Evolutionary conservation across 495 filamentous ascomycete genomes (phyloP), one percentile per base, ranked within the genome.

Genomic region (Aspergillus heteromorphus): DNA sequence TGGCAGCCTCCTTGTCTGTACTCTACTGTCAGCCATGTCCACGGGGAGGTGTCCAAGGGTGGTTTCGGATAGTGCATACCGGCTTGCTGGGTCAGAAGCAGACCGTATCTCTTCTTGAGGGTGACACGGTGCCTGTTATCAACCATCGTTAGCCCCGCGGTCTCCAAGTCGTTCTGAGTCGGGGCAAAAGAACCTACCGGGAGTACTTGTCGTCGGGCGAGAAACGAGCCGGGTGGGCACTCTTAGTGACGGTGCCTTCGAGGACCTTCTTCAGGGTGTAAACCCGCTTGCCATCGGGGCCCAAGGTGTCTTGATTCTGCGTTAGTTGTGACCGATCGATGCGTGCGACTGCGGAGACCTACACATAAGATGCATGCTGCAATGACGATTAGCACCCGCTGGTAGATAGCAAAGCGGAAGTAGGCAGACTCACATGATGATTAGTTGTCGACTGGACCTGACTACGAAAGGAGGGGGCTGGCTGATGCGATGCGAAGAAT

Each of bases 141-240:
- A 21, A 13, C 25, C 21, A 25, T 40, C n/a, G 19, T 57, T 47
- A 51, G 42, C 42, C 5, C n/a, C 19, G 14, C 2, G 27, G 6
- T 20, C 10, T 40, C n/a, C 20, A 17, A 10, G 21, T n/a, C 2
- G 43, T 48, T 40, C 20, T 55, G 2, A 13, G 10, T 27, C 1
- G 21, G 34, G 2, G 9, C 25, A 11, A 42, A 19, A 31, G 20
- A 40, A 60, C 80, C 52, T 71, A 87, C 85, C 83, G 84, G 59
- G 92, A 96, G 77, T 92, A 96, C 76, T 93, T 95, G 78, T 98
- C 93, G 76, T 98, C 93, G 55, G 93, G 93, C 31, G 89, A 93
- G 79, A 97, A 98, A 56, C 95, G 80, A 42, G 95, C 95, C 18
- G 95, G 93, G 80, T 98, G 93, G 36, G 93, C 93, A 42, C 87